Evolutionary conservation across 495 filamentous ascomycete species (phyloP).

Genomic region (Friedmanniomyces simplex): DNA sequence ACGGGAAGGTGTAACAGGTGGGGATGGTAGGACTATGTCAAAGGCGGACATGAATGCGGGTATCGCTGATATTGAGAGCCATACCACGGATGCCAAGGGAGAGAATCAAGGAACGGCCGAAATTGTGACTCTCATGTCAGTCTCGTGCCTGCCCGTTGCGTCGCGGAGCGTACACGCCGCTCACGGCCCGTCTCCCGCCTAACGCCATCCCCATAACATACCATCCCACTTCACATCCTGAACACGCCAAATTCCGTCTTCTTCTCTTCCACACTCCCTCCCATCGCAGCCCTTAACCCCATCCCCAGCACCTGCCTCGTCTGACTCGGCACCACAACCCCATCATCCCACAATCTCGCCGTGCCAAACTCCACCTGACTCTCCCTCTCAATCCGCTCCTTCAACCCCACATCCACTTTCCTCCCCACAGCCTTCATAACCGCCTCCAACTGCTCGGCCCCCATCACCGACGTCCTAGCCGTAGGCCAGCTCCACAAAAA

Average conservation of each 20-base stretch:
- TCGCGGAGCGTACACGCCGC: too few relatives aligned
- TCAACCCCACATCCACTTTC: slow-evolving; percentile 68
- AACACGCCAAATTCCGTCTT: slow-evolving; percentile 87
- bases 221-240: slow-evolving; percentile 80
- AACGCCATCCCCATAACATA: too few relatives aligned
- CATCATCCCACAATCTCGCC: slow-evolving; percentile 92
- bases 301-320: slow-evolving; percentile 76
- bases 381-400: slow-evolving; percentile 78
- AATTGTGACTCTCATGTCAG: too few relatives aligned
- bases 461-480: slow-evolving; percentile 92
- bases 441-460: slow-evolving; percentile 76
- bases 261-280: slow-evolving; percentile 38
- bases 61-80: too few relatives aligned
- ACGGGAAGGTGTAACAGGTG: too few relatives aligned
- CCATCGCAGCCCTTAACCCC: slow-evolving; percentile 61
- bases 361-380: slow-evolving; percentile 80
- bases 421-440: slow-evolving; percentile 95
- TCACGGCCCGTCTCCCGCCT: too few relatives aligned
- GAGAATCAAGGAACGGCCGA: too few relatives aligned
- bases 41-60: too few relatives aligned
- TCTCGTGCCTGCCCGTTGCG: too few relatives aligned
- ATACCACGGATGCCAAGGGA: too few relatives aligned
- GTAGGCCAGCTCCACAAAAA: slow-evolving; percentile 98
- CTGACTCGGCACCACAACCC: slow-evolving; percentile 81
- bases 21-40: too few relatives aligned